These are phyloP conservation scores for Vitis hybrid DNA, from an alignment of 177 flowering plant species.

Conservation along the genomic window DNA sequence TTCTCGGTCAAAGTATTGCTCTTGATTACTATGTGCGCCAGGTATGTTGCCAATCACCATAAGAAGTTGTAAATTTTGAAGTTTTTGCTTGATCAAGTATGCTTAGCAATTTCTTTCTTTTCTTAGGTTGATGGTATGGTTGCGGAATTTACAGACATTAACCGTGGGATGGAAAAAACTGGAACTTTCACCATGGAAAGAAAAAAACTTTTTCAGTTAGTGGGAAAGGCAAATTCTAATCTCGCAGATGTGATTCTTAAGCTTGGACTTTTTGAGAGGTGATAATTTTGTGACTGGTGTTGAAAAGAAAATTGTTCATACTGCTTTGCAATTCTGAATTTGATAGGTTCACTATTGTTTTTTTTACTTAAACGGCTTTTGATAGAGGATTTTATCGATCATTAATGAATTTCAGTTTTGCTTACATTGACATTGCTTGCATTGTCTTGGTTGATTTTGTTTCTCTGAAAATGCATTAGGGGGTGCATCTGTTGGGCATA, in stretches of 20 bases:
- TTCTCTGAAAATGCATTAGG: no score
- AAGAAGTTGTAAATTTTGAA: neutral
- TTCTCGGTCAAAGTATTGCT: slow-evolving; percentile 89
- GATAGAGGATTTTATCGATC: neutral
- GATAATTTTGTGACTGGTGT: slow-evolving; percentile 2
- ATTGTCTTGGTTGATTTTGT: no score
- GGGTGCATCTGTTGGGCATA: no score
- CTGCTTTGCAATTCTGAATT: neutral
- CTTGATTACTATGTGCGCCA: slow-evolving; percentile 96
- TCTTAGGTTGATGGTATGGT: slow-evolving; percentile 96
- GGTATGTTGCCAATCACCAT: slow-evolving; percentile 36
- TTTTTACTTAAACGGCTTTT: neutral
- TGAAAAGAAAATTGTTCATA: neutral
- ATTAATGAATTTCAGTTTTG: no score
- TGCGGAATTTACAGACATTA: slow-evolving; percentile 95
- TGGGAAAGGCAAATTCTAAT: slow-evolving; percentile 95
- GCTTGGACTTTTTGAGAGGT: slow-evolving; percentile 98
- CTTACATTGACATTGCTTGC: no score
- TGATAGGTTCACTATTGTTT: neutral
- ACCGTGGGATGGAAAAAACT: slow-evolving; percentile 93
- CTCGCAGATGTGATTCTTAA: slow-evolving; percentile 96
- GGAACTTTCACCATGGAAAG: slow-evolving; percentile 94
- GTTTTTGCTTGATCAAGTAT: neutral
- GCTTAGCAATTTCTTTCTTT: slow-evolving; percentile 1
- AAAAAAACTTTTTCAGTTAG: slow-evolving; percentile 88